Percentiles rank a stretch among this genome's conserved stretches.
Evolutionary conservation across 116 monocot species (phyloP).

Genomic region (Papilionanthe hybrid): DNA sequence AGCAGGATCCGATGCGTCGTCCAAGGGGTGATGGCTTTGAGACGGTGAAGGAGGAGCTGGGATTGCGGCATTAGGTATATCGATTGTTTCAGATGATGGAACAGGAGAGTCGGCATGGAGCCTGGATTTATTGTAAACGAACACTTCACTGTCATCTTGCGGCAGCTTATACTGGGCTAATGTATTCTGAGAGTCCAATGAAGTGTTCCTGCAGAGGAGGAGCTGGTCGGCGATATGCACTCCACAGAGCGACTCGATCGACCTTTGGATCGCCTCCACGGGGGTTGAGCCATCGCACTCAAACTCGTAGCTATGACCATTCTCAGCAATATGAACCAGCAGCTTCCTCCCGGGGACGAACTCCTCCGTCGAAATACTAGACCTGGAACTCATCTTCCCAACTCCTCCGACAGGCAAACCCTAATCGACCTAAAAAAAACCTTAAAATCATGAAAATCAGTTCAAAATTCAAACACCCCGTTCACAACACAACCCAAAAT

Average conservation of each 20-base stretch:
- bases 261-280: constrained; percentile 61
- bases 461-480: neutral
- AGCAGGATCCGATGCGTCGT: constrained; percentile 76
- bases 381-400: constrained; percentile 62
- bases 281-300: constrained; percentile 71
- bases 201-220: constrained; percentile 60
- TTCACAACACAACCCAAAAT: constrained; percentile 1
- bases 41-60: constrained; percentile 53
- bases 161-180: constrained; percentile 83
- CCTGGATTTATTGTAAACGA: constrained; percentile 65
- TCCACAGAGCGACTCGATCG: constrained; percentile 49
- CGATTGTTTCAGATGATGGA: constrained; percentile 54
- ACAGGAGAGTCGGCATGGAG: constrained; percentile 45
- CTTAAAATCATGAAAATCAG: neutral
- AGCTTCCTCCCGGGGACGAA: constrained; percentile 69
- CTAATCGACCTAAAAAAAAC: neutral
- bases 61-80: constrained; percentile 28
- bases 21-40: constrained; percentile 50
- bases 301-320: constrained; percentile 87
- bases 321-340: constrained; percentile 73
- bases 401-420: neutral
- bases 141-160: constrained; percentile 73
- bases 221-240: constrained; percentile 57
- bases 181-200: constrained; percentile 53
- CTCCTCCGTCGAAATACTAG: constrained; percentile 38